A percentile compares a stretch with the other conserved stretches of the same genome.
Evolutionary conservation across 108 stramenopile species (phyloP).

Genomic region (Epipyxis sp.): DNA sequence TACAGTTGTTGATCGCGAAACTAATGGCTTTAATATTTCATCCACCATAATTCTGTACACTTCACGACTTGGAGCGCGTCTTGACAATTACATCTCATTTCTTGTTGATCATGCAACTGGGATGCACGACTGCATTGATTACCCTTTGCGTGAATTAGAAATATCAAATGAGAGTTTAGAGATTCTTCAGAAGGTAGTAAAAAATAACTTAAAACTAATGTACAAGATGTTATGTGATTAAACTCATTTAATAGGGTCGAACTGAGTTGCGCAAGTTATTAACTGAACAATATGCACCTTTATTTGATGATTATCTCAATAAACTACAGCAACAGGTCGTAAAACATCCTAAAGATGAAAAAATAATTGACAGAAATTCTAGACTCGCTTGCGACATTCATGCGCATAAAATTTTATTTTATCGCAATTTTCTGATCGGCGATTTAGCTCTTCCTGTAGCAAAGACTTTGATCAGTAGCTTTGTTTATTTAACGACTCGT

Average conservation of each 20-base stretch:
- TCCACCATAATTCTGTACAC: conserved; percentile 38
- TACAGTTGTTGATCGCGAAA: conserved; percentile 31
- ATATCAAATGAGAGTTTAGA: conserved; percentile 15
- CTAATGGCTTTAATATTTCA: conserved; percentile 36
- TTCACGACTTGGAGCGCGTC: conserved; percentile 32
- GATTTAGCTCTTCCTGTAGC: conserved; percentile 9
- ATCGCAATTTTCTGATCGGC: conserved; percentile 23
- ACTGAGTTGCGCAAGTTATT: conserved; percentile 24
- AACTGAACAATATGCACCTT: background rate
- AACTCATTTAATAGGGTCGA: too few relatives aligned
- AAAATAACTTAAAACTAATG: too few relatives aligned
- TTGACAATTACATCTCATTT: conserved; percentile 39
- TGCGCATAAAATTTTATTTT: conserved; percentile 34
- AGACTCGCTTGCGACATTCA: conserved; percentile 38
- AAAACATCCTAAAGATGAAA: conserved; percentile 38
- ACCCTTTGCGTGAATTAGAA: conserved; percentile 27
- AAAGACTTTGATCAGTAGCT: conserved; percentile 37
- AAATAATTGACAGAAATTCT: conserved; percentile 36
- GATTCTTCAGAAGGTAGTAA: conserved; percentile 34
- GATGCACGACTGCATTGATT: conserved; percentile 16
- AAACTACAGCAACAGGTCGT: conserved; percentile 23
- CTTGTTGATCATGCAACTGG: background rate
- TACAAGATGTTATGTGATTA: too few relatives aligned
- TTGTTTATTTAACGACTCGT: conserved; percentile 41
- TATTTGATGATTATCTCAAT: conserved; percentile 35